Evolutionary conservation across 176 grass and related monocot species (phyloP).

Genomic region (Panicum miliaceum): DNA sequence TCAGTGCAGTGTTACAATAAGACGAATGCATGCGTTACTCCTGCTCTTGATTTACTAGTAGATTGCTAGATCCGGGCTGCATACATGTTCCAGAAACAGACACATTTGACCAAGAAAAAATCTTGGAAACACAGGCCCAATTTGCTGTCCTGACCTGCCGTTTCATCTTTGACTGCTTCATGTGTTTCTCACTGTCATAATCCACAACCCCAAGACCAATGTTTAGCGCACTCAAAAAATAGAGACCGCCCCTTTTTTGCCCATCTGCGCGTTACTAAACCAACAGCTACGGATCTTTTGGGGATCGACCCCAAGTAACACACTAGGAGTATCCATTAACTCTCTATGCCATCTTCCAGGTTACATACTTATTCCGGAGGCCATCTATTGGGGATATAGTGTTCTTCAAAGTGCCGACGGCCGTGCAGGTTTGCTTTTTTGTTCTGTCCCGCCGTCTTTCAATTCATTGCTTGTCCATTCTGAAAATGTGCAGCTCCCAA

Average conservation of each 20-base stretch:
- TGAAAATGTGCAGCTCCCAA: slow-evolving; percentile 2
- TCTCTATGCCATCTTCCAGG: slow-evolving; percentile 24
- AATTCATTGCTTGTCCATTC: not conserved
- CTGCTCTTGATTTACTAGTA: not conserved
- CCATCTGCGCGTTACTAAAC: not conserved
- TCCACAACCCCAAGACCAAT: not conserved
- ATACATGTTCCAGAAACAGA: not conserved
- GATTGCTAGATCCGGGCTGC: no score
- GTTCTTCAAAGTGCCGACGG: slow-evolving; percentile 49
- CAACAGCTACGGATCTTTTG: not conserved
- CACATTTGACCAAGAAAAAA: not conserved
- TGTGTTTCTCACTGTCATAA: no score
- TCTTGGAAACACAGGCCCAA: not conserved
- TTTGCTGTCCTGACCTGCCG: no score
- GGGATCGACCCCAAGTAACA: not conserved
- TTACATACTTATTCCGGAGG: slow-evolving; percentile 58
- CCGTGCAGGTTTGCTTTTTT: slow-evolving; percentile 36
- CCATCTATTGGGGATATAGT: slow-evolving; percentile 55
- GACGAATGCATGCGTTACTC: not conserved
- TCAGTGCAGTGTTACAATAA: not conserved
- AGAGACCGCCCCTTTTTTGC: no score
- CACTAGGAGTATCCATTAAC: not conserved
- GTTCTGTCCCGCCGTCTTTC: not conserved
- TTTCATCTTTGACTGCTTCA: no score
- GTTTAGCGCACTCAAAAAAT: not conserved